Percentiles rank a stretch among this genome's conserved stretches.
These are phyloP conservation scores for Ampelocalamus luodianensis DNA, from an alignment of 176 grass and related monocot genomes.

Conservation along the genomic window DNA sequence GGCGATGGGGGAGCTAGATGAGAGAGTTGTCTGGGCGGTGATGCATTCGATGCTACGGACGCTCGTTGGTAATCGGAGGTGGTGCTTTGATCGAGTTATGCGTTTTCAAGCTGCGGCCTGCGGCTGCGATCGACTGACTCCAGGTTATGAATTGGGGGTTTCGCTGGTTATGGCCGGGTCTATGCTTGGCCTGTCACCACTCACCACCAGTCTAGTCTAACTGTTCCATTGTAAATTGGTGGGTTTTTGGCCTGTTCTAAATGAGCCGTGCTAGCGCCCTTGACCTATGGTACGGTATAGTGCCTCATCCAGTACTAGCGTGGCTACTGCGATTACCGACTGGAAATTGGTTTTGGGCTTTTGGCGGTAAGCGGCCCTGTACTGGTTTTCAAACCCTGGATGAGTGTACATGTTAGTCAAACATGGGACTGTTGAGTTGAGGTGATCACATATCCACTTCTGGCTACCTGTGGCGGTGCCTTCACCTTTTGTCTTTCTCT, in stretches of 20 bases:
- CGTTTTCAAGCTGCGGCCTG: constrained; percentile 2
- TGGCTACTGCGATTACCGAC: background rate
- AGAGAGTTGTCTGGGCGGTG: background rate
- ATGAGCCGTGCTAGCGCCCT: background rate
- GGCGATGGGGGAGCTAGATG: background rate
- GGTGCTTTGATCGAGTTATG: background rate
- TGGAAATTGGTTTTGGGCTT: background rate
- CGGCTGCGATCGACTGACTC: background rate
- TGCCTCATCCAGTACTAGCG: background rate
- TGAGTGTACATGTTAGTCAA: constrained; percentile 17
- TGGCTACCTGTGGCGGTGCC: background rate
- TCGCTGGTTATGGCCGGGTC: background rate
- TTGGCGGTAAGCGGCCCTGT: background rate
- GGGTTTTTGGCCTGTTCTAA: background rate
- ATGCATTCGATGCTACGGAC: background rate
- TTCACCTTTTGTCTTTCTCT: background rate
- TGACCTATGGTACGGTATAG: background rate
- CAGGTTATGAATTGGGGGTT: background rate
- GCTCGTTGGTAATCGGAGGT: constrained; percentile 12
- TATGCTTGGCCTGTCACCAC: background rate
- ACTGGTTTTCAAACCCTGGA: background rate
- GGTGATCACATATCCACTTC: constrained; percentile 21
- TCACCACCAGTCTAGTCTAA: background rate
- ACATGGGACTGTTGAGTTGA: constrained; percentile 16
- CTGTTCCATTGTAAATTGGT: constrained; percentile 14